Percentiles rank a stretch among this genome's conserved stretches.
These are phyloP conservation scores for Hypoxylon cercidicola DNA, from an alignment of 495 filamentous ascomycete genomes.

Conservation along the genomic window DNA sequence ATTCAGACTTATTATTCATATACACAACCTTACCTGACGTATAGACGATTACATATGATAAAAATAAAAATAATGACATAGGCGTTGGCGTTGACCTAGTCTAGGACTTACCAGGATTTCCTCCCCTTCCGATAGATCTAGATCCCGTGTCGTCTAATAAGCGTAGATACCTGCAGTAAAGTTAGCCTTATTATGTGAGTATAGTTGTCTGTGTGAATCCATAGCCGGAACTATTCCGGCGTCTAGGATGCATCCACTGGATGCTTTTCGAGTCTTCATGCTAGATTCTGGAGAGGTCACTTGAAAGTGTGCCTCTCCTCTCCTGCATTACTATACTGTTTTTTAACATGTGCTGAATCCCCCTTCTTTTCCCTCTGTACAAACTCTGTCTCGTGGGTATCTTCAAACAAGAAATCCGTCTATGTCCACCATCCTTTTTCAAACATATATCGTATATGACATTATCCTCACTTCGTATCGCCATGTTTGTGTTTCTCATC, in stretches of 20 bases:
- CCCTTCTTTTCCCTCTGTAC: constrained; percentile 7
- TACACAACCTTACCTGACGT: too few relatives aligned
- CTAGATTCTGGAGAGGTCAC: constrained; percentile 31
- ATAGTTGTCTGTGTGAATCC: constrained; percentile 6
- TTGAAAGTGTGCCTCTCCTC: constrained; percentile 25
- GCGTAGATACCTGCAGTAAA: constrained; percentile 10
- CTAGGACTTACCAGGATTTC: neutral
- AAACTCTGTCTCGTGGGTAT: neutral
- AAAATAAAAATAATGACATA: neutral
- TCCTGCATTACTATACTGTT: constrained; percentile 44
- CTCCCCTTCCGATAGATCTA: neutral
- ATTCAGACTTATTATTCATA: too few relatives aligned
- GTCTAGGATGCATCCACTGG: constrained; percentile 28
- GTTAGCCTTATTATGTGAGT: constrained; percentile 20
- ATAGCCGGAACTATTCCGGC: neutral
- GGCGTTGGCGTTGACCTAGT: neutral
- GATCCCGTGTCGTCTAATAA: neutral
- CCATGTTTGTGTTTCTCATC: constrained; percentile 14
- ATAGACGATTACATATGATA: neutral
- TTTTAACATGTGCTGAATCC: constrained; percentile 20
- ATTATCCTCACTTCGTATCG: constrained; percentile 5
- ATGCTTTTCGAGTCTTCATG: constrained; percentile 34
- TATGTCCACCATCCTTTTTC: constrained; percentile 5
- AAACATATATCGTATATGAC: constrained; percentile 4
- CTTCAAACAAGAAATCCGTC: constrained; percentile 13